Base-by-base conservation (phyloP, 2,329 filamentous ascomycete species). In the Claviceps maximensis region DNA sequence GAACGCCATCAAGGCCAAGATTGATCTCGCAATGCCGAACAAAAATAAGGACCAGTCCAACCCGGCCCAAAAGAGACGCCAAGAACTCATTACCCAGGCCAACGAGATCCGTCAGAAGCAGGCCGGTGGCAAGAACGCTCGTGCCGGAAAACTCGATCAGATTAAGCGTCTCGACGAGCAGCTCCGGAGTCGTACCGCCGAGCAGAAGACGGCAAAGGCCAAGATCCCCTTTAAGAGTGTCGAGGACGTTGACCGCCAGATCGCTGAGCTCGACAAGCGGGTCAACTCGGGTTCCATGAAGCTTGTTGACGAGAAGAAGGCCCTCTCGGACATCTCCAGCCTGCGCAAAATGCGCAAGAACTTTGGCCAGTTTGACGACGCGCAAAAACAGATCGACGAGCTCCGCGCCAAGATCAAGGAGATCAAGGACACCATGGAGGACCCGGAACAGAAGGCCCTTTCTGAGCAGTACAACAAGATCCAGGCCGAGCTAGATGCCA, bases 231-330 rank as follows among this genome's bases (percentile, higher is more conserved):
- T 85, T 81, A 95, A 93, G 80, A 89, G 76, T 61, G 80, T 82
- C 52, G 90, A 95, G 54, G 93, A 97, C 58, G 74, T 98, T 59
- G 89, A 97, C 68, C 77, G 78, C 58, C 82, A 93, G 70, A 93
- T 97, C 62, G 78, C 80, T 55, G 76, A 77, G 51, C 82, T 96
- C 52, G 87, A 95, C 60, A 84, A 84, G 70, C 80, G 91, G 67
- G 89, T 97, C 61, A 87, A 95, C 68, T 80, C 83, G 38, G 91
- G 91, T 58, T 86, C 80, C 67, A 90, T 98, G 86, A 95, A 90
- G 74, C 76, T 98, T 50, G 93, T 97, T 12, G 93, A 98, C 62
- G 93, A 97, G 80, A 94, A 89, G 78, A 97, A 96, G 79, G 84
- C 88, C 9, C 77, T 97, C 21, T 74, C 79, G 50, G 89, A 96